Evolutionary conservation across 2,329 filamentous ascomycete genomes (phyloP), one percentile per base, ranked within the genome.

Genomic region (Neocatenulostroma microsporum): DNA sequence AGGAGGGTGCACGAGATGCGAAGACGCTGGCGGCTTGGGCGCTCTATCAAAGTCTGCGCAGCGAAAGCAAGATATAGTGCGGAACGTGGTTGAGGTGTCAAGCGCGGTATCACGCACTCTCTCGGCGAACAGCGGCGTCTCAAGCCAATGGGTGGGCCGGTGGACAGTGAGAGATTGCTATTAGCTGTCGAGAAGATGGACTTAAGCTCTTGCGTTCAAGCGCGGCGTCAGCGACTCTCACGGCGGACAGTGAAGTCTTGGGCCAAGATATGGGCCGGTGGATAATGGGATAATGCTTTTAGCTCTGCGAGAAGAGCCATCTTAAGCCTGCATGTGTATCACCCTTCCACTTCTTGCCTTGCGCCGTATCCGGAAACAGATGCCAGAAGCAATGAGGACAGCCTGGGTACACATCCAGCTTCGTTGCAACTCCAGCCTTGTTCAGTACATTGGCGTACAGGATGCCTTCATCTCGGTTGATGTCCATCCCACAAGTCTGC

Each of bases 11-110:
- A 19, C 60, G 73, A 23, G 74, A 78, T 60, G 72, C 62, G 7
- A 78, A 78, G 54, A 66, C 69, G 0, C 53, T 78, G 36, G 67
- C 68, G 21, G 73, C 72, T 6, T 66, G 69, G 62, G 69, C 71
- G 6, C 49, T 78, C 40, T 78, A 78, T 48, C 58, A 68, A 27
- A 71, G 69, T 0, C 47, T 78, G 39, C 66, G 61, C 42, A 55
- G 57, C 21, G 68, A 72, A 27, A 67, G 65, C 1, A 64, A 58
- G 42, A 48, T 74, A 28, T 64, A n/a, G n/a, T n/a, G n/a, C n/a
- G n/a, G n/a, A n/a, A n/a, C n/a, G n/a, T n/a, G n/a, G n/a, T n/a
- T n/a, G n/a, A n/a, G n/a, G n/a, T n/a, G n/a, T n/a, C n/a, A n/a
- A n/a, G n/a, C n/a, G n/a, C n/a, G n/a, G n/a, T n/a, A n/a, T n/a